Conservation (phyloP, 192 early-diverging fungal species). For the Pecoramyces ruminantium region DNA sequence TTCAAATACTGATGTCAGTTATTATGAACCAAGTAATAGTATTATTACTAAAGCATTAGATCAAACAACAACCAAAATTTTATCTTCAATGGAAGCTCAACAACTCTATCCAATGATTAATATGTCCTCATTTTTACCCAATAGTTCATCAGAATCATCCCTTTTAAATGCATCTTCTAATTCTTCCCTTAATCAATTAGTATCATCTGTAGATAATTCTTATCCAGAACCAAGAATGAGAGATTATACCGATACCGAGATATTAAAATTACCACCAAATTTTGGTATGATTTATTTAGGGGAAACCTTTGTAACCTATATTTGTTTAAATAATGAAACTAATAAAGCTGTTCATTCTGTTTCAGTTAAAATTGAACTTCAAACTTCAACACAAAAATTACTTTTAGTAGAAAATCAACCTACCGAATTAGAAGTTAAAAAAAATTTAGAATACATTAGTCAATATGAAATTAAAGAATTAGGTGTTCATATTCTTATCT, state of each 20-base stretch:
- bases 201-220: neutral
- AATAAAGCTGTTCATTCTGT: slow-evolving; percentile 48
- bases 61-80: neutral
- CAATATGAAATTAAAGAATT: slow-evolving; percentile 92
- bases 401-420: slow-evolving; percentile 44
- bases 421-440: slow-evolving; percentile 37
- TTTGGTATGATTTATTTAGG: slow-evolving; percentile 92
- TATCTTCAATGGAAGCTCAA: neutral
- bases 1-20: neutral
- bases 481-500: slow-evolving; percentile 78
- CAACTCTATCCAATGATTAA: neutral
- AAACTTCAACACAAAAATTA: slow-evolving; percentile 69
- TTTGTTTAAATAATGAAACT: slow-evolving; percentile 80
- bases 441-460: slow-evolving; percentile 58
- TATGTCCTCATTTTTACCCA: neutral
- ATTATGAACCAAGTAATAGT: neutral
- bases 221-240: neutral
- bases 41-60: neutral
- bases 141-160: neutral
- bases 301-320: slow-evolving; percentile 71
- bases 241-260: neutral
- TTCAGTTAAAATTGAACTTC: slow-evolving; percentile 62
- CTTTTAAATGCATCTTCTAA: neutral
- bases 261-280: neutral
- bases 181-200: neutral